A percentile compares a stretch with the other conserved stretches of the same genome.
These are phyloP conservation scores for Acacia pycnantha DNA, from an alignment of 331 rosid genomes.

Conservation along the genomic window DNA sequence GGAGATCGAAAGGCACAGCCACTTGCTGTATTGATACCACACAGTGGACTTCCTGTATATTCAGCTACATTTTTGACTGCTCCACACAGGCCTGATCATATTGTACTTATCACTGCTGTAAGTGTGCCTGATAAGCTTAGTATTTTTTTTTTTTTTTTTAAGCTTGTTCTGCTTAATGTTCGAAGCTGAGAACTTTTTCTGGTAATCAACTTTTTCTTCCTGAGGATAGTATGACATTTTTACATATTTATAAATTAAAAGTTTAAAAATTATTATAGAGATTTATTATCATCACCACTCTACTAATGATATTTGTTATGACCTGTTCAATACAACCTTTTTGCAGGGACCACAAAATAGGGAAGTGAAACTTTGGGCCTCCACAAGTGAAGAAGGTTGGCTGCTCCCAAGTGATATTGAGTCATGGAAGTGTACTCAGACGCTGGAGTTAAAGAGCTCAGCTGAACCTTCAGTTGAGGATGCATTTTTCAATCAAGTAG, in stretches of 20 bases:
- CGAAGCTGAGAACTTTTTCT: background rate
- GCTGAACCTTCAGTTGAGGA: slow-evolving; percentile 68
- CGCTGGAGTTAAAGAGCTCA: slow-evolving; percentile 84
- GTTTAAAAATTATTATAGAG: background rate
- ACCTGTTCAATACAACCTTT: slow-evolving; percentile 18
- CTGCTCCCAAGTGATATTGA: slow-evolving; percentile 84
- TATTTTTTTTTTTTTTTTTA: background rate
- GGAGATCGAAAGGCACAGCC: slow-evolving; percentile 88
- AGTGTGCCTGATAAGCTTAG: slow-evolving; percentile 25
- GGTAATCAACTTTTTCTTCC: slow-evolving; percentile 11
- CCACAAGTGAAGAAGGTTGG: slow-evolving; percentile 90
- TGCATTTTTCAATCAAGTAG: slow-evolving; percentile 95
- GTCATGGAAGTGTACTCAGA: slow-evolving; percentile 91
- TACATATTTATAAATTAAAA: background rate
- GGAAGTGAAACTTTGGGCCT: slow-evolving; percentile 91
- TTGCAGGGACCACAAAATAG: slow-evolving; percentile 83
- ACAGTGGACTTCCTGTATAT: slow-evolving; percentile 86
- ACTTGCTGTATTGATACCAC: slow-evolving; percentile 75
- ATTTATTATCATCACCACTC: background rate
- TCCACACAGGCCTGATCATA: slow-evolving; percentile 83
- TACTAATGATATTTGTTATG: slow-evolving; percentile 10
- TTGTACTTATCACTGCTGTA: slow-evolving; percentile 90
- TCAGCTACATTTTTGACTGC: slow-evolving; percentile 85
- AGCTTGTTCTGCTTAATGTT: slow-evolving; percentile 8
- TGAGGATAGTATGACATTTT: background rate